Conservation (phyloP, 1,139 yeast species). For the Wickerhamomyces sp. region DNA sequence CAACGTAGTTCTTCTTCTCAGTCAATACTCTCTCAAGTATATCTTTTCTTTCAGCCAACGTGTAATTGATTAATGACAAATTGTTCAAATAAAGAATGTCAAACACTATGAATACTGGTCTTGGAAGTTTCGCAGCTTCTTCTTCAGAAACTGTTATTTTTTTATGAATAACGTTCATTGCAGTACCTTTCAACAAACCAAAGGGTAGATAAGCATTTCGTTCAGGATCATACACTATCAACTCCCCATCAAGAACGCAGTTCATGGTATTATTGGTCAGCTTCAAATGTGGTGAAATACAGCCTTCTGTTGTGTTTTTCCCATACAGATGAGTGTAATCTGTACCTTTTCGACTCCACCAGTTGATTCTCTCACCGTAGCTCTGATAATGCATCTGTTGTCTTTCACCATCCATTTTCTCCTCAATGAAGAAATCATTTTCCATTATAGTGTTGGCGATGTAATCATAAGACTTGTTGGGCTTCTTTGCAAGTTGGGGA, state of each 20-base stretch:
- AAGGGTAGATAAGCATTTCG: conserved; percentile 64
- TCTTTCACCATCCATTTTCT: conserved; percentile 92
- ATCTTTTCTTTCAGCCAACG: conserved; percentile 52
- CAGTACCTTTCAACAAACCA: conserved; percentile 72
- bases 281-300: conserved; percentile 52
- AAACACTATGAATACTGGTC: conserved; percentile 66
- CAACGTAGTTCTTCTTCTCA: conserved; percentile 48
- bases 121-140: conserved; percentile 20
- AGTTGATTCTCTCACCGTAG: conserved; percentile 38
- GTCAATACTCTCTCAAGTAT: conserved; percentile 43
- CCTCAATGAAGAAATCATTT: conserved; percentile 67
- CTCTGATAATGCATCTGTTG: conserved; percentile 59
- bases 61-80: conserved; percentile 45
- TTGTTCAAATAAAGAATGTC: conserved; percentile 73
- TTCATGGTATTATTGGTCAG: conserved; percentile 40
- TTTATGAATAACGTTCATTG: conserved; percentile 34
- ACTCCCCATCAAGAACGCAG: conserved; percentile 80
- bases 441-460: conserved; percentile 42
- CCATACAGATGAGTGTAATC: conserved; percentile 80
- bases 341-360: conserved; percentile 62
- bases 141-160: conserved; percentile 21
- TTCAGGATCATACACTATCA: conserved; percentile 79
- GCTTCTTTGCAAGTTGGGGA: conserved; percentile 65
- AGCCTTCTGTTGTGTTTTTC: conserved; percentile 43
- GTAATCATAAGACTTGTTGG: conserved; percentile 42